phyloP scores from a whole-genome alignment of 2,329 filamentous ascomycete species.

The Fusarium kyushuense region DNA sequence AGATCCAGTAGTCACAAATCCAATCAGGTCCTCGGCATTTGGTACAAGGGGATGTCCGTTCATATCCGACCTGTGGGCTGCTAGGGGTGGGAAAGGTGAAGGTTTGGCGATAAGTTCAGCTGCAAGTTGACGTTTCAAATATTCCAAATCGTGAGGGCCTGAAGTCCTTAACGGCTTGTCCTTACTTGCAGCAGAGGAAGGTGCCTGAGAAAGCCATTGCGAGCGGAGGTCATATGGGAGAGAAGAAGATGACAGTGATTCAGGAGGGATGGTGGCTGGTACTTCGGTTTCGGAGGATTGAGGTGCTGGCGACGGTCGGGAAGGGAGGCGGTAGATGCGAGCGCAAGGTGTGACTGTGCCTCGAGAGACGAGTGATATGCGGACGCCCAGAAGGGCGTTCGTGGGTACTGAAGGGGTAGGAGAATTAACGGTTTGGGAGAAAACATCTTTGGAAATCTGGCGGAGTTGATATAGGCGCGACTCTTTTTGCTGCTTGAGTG shows the following conservation, averaged over 20 bases:
- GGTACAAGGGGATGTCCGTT: constrained; percentile 76
- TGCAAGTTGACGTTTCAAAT: constrained; percentile 59
- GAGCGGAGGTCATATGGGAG: constrained; percentile 67
- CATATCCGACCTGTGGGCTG: constrained; percentile 55
- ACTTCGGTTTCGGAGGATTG: constrained; percentile 58
- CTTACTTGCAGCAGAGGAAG: constrained; percentile 24
- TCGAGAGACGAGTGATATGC: constrained; percentile 74
- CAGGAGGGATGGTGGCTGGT: constrained; percentile 57
- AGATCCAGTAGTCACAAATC: constrained; percentile 89
- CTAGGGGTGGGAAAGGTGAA: constrained; percentile 50
- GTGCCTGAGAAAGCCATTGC: constrained; percentile 76
- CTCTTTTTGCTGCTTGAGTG: not conserved
- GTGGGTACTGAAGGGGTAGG: constrained; percentile 46
- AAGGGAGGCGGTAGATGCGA: constrained; percentile 85
- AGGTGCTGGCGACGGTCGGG: constrained; percentile 39
- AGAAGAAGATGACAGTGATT: constrained; percentile 18
- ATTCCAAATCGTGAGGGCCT: constrained; percentile 50
- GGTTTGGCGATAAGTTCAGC: constrained; percentile 60
- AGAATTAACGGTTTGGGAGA: constrained; percentile 48
- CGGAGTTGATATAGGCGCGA: constrained; percentile 37
- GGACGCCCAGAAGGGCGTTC: constrained; percentile 68
- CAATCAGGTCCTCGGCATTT: constrained; percentile 79
- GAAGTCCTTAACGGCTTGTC: constrained; percentile 30
- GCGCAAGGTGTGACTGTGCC: constrained; percentile 79
- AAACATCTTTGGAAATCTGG: constrained; percentile 47